These are phyloP conservation scores for Tuber melanosporum DNA, from an alignment of 495 filamentous ascomycete genomes.

Conservation along the genomic window DNA sequence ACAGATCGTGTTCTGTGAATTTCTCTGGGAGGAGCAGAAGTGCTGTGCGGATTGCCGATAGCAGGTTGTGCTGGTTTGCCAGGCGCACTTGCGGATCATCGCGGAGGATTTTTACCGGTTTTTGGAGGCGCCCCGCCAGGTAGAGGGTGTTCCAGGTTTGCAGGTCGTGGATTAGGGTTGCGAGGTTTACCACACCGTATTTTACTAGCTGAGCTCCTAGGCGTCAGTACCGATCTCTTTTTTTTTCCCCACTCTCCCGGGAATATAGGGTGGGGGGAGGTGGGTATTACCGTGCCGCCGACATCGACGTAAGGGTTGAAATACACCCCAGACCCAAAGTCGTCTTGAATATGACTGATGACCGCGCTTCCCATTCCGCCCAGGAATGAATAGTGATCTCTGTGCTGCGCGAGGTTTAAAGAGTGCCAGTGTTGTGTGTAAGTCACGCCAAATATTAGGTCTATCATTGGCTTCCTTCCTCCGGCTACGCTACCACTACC, in stretches of 20 bases:
- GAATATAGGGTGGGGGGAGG: not conserved
- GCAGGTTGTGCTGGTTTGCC: slow-evolving; percentile 88
- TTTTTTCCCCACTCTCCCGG: not conserved
- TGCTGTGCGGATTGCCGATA: slow-evolving; percentile 84
- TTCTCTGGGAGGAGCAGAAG: slow-evolving; percentile 72
- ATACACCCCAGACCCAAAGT: slow-evolving; percentile 86
- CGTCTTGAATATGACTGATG: slow-evolving; percentile 77
- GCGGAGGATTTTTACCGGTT: slow-evolving; percentile 93
- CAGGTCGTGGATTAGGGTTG: slow-evolving; percentile 78
- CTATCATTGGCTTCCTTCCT: slow-evolving; percentile 68
- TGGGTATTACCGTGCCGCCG: slow-evolving; percentile 61
- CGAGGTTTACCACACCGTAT: slow-evolving; percentile 90
- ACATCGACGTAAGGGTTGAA: slow-evolving; percentile 94
- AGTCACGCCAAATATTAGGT: slow-evolving; percentile 94
- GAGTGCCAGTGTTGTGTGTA: slow-evolving; percentile 97
- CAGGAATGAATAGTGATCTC: slow-evolving; percentile 83
- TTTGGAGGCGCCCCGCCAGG: slow-evolving; percentile 87
- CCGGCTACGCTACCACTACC: slow-evolving; percentile 44
- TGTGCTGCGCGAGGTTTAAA: slow-evolving; percentile 78
- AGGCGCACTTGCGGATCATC: slow-evolving; percentile 86
- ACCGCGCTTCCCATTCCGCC: slow-evolving; percentile 77
- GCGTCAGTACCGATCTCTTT: not conserved
- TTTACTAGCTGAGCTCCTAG: slow-evolving; percentile 60
- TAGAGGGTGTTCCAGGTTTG: slow-evolving; percentile 88
- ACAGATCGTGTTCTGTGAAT: slow-evolving; percentile 84